phyloP scores from a whole-genome alignment of 2,329 filamentous ascomycete species.

The Talaromyces sp. region DNA sequence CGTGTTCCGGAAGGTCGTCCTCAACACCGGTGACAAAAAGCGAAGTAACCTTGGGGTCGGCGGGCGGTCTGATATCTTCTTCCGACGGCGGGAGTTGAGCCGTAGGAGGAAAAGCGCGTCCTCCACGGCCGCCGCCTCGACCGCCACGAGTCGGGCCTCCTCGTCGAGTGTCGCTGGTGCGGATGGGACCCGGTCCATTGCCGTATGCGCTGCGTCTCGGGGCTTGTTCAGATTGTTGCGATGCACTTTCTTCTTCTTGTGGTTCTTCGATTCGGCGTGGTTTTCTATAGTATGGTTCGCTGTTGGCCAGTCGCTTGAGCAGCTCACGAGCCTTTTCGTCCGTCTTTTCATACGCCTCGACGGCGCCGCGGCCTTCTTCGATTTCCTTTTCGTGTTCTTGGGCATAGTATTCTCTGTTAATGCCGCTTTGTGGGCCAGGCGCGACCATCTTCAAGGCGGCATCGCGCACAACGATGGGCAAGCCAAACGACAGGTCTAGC shows the following conservation, averaged over 20 bases:
- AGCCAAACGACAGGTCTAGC: constrained; percentile 91
- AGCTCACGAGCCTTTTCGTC: constrained; percentile 94
- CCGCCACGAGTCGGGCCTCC: constrained; percentile 41
- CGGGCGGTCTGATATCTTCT: constrained; percentile 79
- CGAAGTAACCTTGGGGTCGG: constrained; percentile 81
- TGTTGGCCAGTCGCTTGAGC: constrained; percentile 76
- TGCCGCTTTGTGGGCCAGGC: constrained; percentile 82
- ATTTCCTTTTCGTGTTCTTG: constrained; percentile 96
- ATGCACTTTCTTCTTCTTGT: constrained; percentile 28
- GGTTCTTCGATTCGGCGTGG: constrained; percentile 65
- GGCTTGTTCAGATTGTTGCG: constrained; percentile 39
- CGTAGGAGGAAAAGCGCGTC: constrained; percentile 62
- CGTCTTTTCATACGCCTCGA: constrained; percentile 92
- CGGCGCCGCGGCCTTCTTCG: constrained; percentile 78
- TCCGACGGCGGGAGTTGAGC: constrained; percentile 74
- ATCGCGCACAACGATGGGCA: constrained; percentile 92
- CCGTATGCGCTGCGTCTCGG: constrained; percentile 36
- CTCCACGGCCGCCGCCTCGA: constrained; percentile 47
- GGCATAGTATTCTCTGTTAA: constrained; percentile 96
- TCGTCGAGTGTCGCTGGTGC: constrained; percentile 60
- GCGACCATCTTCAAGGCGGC: constrained; percentile 97
- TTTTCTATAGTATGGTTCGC: constrained; percentile 92
- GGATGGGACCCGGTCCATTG: constrained; percentile 60
- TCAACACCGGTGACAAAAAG: constrained; percentile 94
- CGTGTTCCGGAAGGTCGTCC: constrained; percentile 90